These are phyloP conservation scores for Globisporangium ultimum DNA, from an alignment of 352 stramenopile genomes.

Conservation along the genomic window DNA sequence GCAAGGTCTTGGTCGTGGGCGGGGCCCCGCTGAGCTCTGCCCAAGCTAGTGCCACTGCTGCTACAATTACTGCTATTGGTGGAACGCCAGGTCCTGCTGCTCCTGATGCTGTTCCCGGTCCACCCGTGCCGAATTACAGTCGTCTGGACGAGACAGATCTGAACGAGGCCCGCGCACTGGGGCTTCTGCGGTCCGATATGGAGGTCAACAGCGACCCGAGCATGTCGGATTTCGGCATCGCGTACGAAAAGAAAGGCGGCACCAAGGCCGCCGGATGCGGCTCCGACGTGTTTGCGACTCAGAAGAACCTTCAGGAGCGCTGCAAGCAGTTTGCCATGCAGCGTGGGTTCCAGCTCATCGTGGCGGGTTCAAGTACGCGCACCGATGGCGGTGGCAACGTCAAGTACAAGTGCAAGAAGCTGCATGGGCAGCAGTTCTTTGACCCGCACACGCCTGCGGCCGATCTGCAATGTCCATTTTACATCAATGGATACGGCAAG, in stretches of 20 bases:
- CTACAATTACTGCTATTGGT: neutral
- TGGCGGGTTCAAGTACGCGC: conserved; percentile 62
- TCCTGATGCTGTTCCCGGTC: conserved; percentile 9
- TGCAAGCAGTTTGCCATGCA: conserved; percentile 80
- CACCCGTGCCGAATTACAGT: conserved; percentile 31
- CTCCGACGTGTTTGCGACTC: conserved; percentile 51
- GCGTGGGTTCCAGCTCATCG: conserved; percentile 70
- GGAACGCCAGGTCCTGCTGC: neutral
- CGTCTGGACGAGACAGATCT: conserved; percentile 63
- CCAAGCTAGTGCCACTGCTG: neutral
- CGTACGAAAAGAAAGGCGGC: conserved; percentile 74
- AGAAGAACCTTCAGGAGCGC: conserved; percentile 65
- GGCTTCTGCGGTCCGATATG: conserved; percentile 43
- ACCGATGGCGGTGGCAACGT: conserved; percentile 71
- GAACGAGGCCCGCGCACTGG: conserved; percentile 37
- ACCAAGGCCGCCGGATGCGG: conserved; percentile 47
- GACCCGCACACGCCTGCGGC: conserved; percentile 45
- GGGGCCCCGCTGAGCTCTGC: neutral
- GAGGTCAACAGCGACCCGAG: conserved; percentile 39
- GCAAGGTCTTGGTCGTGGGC: neutral
- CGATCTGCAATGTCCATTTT: conserved; percentile 70
- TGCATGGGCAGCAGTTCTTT: conserved; percentile 76
- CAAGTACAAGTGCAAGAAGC: conserved; percentile 83
- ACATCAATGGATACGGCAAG: conserved; percentile 77
- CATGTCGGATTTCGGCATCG: conserved; percentile 59